Conservation (phyloP, 345 rosid genomes). For the Aurinia saxatilis region DNA sequence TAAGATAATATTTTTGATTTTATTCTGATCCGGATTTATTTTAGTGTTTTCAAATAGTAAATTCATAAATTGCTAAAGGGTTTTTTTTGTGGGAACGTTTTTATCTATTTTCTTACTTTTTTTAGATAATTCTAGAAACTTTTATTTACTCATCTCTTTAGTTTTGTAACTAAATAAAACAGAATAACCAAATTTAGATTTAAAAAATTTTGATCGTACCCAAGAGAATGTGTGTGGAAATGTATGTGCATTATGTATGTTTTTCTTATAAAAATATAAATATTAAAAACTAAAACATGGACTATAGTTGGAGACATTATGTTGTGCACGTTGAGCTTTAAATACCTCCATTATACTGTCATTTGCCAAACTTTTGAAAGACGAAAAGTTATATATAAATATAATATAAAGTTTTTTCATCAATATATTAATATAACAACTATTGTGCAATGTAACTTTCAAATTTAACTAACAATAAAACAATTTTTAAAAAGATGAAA, state of each 20-base stretch:
- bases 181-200: slow-evolving; percentile 10
- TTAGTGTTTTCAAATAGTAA: slow-evolving; percentile 17
- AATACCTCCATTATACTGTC: neutral
- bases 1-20: neutral
- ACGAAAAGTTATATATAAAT: too few species aligned
- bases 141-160: neutral
- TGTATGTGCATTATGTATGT: neutral
- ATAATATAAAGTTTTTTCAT: too few species aligned
- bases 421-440: too few species aligned
- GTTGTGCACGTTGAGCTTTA: slow-evolving; percentile 25
- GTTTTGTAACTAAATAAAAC: slow-evolving; percentile 19
- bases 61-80: slow-evolving; percentile 13
- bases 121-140: slow-evolving; percentile 14
- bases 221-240: neutral
- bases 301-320: slow-evolving; percentile 24
- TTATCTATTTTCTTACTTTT: slow-evolving; percentile 14
- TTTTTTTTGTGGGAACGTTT: slow-evolving; percentile 1
- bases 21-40: neutral
- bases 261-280: neutral
- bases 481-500: neutral
- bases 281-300: neutral
- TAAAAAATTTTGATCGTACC: too few species aligned
- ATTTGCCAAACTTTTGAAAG: too few species aligned
- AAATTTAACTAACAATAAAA: slow-evolving; percentile 17
- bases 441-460: too few species aligned